Conservation (phyloP, 2,329 filamentous ascomycete species). For the Hysterium pulicare region DNA sequence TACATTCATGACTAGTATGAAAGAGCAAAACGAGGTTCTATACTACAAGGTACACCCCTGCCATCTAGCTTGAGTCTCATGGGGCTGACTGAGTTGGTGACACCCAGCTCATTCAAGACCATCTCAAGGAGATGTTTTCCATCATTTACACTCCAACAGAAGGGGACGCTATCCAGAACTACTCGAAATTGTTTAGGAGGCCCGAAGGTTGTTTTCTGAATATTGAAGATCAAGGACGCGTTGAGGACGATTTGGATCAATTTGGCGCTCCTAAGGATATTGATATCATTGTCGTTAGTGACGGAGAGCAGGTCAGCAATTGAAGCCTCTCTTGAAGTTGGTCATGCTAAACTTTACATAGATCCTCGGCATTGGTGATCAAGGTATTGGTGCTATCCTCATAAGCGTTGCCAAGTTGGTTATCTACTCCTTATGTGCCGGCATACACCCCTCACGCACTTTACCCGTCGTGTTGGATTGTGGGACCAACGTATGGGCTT, state of each 20-base stretch:
- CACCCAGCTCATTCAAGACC: slow-evolving; percentile 64
- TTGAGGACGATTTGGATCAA: slow-evolving; percentile 64
- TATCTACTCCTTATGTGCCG: slow-evolving; percentile 81
- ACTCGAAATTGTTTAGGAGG: slow-evolving; percentile 70
- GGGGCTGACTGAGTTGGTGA: slow-evolving; percentile 2
- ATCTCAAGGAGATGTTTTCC: slow-evolving; percentile 83
- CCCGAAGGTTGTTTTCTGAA: slow-evolving; percentile 81
- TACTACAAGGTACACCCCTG: slow-evolving; percentile 63
- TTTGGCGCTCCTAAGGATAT: slow-evolving; percentile 72
- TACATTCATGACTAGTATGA: slow-evolving; percentile 80
- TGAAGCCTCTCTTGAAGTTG: background rate
- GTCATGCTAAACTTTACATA: slow-evolving; percentile 44
- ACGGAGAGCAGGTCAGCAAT: slow-evolving; percentile 51
- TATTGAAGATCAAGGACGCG: slow-evolving; percentile 63
- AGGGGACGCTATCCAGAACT: slow-evolving; percentile 82
- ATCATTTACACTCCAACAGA: slow-evolving; percentile 92
- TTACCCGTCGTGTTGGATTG: slow-evolving; percentile 82
- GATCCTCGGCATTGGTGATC: slow-evolving; percentile 86
- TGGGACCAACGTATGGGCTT: slow-evolving; percentile 62
- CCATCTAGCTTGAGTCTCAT: background rate
- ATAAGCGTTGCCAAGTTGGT: slow-evolving; percentile 82
- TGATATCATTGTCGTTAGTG: slow-evolving; percentile 84
- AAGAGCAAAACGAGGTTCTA: slow-evolving; percentile 79
- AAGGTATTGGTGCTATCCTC: slow-evolving; percentile 79
- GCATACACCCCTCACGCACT: slow-evolving; percentile 74